A percentile compares a stretch with the other conserved stretches of the same genome.
Evolutionary conservation across 2,329 filamentous ascomycete genomes (phyloP).

Genomic region (Diaporthe humulicola): DNA sequence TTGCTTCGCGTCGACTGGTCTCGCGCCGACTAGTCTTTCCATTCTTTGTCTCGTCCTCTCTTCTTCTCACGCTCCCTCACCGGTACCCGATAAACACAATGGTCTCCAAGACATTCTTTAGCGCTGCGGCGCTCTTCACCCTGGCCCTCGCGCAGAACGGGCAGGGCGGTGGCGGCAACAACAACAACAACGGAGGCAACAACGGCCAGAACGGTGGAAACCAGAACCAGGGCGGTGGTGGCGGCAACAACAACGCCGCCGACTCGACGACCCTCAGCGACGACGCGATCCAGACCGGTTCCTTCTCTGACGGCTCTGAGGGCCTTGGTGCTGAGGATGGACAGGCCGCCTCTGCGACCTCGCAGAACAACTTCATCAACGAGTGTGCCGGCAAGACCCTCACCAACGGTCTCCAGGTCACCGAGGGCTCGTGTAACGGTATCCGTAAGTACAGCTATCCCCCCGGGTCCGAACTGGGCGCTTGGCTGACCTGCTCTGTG

Average conservation of each 20-base stretch:
- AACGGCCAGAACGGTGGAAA: conserved; percentile 6
- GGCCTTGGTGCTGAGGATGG: conserved; percentile 45
- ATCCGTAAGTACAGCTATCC: conserved; percentile 61
- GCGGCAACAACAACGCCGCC: conserved; percentile 37
- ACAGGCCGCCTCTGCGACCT: conserved; percentile 33
- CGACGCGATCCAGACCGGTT: conserved; percentile 51
- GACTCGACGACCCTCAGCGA: conserved; percentile 44
- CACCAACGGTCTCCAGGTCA: conserved; percentile 72
- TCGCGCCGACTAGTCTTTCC: conserved; percentile 27
- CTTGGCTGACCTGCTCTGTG: conserved; percentile 38
- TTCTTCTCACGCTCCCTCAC: conserved; percentile 6
- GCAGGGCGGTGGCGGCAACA: conserved; percentile 17
- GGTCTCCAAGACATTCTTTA: conserved; percentile 46
- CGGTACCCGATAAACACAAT: conserved; percentile 43
- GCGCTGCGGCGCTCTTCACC: conserved; percentile 46
- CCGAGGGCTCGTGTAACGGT: conserved; percentile 74
- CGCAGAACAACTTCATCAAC: conserved; percentile 72
- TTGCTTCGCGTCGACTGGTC: conserved; percentile 28
- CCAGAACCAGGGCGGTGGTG: not conserved
- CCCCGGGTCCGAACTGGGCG: too few relatives aligned
- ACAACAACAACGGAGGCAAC: conserved; percentile 24
- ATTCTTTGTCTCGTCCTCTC: conserved; percentile 36
- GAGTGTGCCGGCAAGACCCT: conserved; percentile 67
- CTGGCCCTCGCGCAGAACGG: conserved; percentile 45
- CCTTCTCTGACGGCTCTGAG: conserved; percentile 50